phyloP scores from a whole-genome alignment of 495 filamentous ascomycete genomes.

The Penicillium egyptiacum region DNA sequence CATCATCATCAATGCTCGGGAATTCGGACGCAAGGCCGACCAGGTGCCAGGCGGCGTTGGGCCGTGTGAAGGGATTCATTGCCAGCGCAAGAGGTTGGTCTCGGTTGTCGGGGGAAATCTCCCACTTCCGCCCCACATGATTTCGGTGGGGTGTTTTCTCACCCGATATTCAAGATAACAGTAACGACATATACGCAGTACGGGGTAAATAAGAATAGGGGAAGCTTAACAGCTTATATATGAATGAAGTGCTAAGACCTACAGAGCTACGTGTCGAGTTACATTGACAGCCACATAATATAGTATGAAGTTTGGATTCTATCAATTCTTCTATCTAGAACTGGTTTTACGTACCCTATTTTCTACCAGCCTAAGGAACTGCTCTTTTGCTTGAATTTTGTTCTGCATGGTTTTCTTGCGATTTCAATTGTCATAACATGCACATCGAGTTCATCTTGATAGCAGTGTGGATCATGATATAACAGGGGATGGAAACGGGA shows the following conservation, averaged over 20 bases:
- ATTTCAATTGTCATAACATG: too few relatives aligned
- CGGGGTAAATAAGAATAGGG: neutral
- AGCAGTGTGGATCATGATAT: too few relatives aligned
- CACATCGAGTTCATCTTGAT: too few relatives aligned
- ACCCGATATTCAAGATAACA: too few relatives aligned
- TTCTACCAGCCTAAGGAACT: too few relatives aligned
- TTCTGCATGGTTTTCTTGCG: too few relatives aligned
- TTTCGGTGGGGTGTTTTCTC: neutral
- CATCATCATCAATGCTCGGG: conserved; percentile 48
- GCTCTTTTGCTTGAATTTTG: too few relatives aligned
- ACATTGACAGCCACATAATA: too few relatives aligned
- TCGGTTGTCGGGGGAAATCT: neutral
- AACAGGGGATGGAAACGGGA: too few relatives aligned
- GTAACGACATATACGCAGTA: neutral
- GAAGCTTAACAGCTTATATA: neutral
- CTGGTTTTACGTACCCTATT: neutral
- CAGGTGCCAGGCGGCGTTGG: conserved; percentile 24
- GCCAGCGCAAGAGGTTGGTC: neutral
- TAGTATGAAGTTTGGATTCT: neutral
- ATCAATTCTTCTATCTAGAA: neutral
- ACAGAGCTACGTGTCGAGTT: neutral
- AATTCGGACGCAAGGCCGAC: conserved; percentile 52
- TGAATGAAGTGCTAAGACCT: neutral
- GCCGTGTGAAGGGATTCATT: conserved; percentile 23
- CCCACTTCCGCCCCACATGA: neutral